phyloP scores from a whole-genome alignment of 257 asterid species.

The Rhazya stricta region DNA sequence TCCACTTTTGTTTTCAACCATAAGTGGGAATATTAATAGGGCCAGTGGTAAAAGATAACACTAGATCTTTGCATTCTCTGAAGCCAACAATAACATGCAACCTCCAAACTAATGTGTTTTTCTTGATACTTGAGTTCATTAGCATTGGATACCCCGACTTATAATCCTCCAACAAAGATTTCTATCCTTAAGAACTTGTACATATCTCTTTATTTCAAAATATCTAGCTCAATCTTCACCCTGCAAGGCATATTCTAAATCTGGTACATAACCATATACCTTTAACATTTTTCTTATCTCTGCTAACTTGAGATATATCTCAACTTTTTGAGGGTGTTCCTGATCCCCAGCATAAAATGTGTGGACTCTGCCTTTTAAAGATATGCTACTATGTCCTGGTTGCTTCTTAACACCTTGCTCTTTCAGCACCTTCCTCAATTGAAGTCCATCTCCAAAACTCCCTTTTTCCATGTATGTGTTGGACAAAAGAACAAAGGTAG shows the following conservation, averaged over 20 bases:
- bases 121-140: neutral
- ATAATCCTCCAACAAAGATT: neutral
- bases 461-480: slow-evolving; percentile 44
- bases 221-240: slow-evolving; percentile 27
- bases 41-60: too few relatives aligned
- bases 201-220: neutral
- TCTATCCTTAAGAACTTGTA: neutral
- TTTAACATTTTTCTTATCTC: slow-evolving; percentile 31
- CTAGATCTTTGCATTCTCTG: neutral
- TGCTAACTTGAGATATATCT: slow-evolving; percentile 35
- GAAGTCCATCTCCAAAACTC: slow-evolving; percentile 30
- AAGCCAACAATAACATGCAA: neutral
- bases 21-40: neutral
- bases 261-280: slow-evolving; percentile 36
- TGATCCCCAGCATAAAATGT: slow-evolving; percentile 41
- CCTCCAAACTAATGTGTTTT: neutral
- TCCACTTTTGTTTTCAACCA: neutral
- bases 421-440: slow-evolving; percentile 42
- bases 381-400: slow-evolving; percentile 49
- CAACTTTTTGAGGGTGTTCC: slow-evolving; percentile 35
- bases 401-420: slow-evolving; percentile 42
- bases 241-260: slow-evolving; percentile 31
- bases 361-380: slow-evolving; percentile 32
- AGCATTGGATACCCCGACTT: neutral
- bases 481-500: slow-evolving; percentile 41